These are phyloP conservation scores for Ocimum tenuiflorum DNA, from an alignment of 257 asterid species.

Conservation along the genomic window DNA sequence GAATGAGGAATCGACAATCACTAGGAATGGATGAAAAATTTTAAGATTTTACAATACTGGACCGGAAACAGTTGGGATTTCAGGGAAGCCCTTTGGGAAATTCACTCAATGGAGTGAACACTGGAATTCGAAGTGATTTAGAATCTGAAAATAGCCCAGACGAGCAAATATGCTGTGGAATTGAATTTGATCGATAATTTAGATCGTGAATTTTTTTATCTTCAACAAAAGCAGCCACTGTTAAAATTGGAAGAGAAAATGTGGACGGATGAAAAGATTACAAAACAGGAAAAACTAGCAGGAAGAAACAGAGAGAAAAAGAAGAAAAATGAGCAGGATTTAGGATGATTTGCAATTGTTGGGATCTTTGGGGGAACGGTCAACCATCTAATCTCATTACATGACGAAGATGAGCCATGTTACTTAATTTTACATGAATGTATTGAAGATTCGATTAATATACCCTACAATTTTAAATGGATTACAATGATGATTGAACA, in stretches of 20 bases:
- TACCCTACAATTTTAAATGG: no score
- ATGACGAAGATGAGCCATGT: background rate
- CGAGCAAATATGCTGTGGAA: background rate
- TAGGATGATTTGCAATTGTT: constrained; percentile 15
- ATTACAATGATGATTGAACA: background rate
- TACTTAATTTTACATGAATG: no score
- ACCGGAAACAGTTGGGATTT: background rate
- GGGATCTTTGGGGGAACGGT: constrained; percentile 3
- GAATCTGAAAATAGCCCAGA: constrained; percentile 11
- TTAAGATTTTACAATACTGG: background rate
- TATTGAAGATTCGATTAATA: no score
- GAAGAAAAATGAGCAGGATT: constrained; percentile 7
- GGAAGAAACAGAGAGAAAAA: no score
- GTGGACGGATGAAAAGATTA: background rate
- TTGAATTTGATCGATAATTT: constrained; percentile 4
- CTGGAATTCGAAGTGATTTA: background rate
- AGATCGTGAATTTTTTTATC: background rate
- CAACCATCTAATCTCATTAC: constrained; percentile 2
- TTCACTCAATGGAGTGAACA: constrained; percentile 1
- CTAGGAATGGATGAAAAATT: background rate
- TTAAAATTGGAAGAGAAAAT: background rate
- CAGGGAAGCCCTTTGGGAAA: constrained; percentile 21
- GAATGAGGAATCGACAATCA: background rate
- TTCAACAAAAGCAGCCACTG: background rate
- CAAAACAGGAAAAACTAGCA: no score